Evolutionary conservation across 148 eudicot genomes (phyloP).

Genomic region (Cornus controversa): DNA sequence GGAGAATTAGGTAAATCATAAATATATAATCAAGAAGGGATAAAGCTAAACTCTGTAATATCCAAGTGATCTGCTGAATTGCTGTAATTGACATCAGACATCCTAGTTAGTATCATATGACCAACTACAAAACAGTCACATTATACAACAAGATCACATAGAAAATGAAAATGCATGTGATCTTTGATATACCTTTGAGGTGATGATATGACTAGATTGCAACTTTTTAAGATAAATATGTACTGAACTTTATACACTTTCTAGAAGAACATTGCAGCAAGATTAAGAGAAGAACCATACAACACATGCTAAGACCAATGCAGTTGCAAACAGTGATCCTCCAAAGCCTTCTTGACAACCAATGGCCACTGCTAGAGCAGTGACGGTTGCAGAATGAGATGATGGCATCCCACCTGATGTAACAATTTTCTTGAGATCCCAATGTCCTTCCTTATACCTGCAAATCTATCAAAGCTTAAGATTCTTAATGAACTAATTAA

Average conservation of each 20-base stretch:
- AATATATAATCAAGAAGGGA: neutral
- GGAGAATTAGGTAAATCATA: neutral
- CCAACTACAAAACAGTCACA: neutral
- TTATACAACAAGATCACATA: neutral
- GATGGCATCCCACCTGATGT: conserved; percentile 99
- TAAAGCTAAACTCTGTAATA: neutral
- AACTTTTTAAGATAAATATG: neutral
- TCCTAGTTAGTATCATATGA: neutral
- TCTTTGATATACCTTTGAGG: neutral
- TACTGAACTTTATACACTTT: conserved; percentile 5
- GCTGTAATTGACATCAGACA: neutral
- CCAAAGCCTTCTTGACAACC: conserved; percentile 84
- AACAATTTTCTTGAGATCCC: conserved; percentile 84
- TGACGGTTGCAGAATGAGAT: conserved; percentile 94
- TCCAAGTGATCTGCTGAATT: neutral
- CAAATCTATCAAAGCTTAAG: conserved; percentile 45
- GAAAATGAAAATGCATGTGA: neutral
- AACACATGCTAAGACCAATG: conserved; percentile 76
- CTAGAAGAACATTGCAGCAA: neutral
- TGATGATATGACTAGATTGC: neutral
- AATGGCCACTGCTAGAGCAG: conserved; percentile 80
- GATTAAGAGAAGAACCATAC: conserved; percentile 49
- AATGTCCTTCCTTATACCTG: conserved; percentile 90
- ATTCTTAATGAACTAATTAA: conserved; percentile 21
- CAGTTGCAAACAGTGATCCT: conserved; percentile 70